A percentile compares a stretch with the other conserved stretches of the same genome.
Evolutionary conservation across 2,329 filamentous ascomycete genomes (phyloP).

Genomic region (Scedosporium apiospermum): DNA sequence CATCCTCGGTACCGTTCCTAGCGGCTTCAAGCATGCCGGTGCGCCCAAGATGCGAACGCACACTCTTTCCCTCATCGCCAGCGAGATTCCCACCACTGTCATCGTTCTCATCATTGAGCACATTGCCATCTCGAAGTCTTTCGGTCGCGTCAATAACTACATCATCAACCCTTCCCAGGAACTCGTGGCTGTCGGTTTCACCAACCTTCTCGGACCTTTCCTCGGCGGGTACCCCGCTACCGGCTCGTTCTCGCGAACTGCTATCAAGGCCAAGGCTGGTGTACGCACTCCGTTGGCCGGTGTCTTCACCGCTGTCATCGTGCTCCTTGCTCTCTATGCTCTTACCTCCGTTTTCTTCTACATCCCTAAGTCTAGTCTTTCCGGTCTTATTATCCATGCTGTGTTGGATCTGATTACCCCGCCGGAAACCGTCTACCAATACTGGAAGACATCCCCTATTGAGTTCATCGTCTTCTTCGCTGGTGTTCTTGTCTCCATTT

Average conservation of each 20-base stretch:
- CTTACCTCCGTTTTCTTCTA: constrained; percentile 87
- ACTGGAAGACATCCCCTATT: constrained; percentile 86
- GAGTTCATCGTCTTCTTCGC: constrained; percentile 90
- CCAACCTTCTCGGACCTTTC: constrained; percentile 84
- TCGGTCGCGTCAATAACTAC: constrained; percentile 93
- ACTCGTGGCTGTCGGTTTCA: constrained; percentile 85
- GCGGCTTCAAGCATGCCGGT: constrained; percentile 70
- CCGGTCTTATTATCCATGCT: constrained; percentile 91
- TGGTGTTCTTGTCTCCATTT: constrained; percentile 83
- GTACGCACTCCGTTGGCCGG: constrained; percentile 86
- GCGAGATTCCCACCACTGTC: constrained; percentile 71
- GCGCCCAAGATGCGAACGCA: constrained; percentile 58
- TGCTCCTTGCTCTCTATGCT: constrained; percentile 83
- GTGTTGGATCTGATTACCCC: constrained; percentile 87
- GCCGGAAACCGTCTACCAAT: constrained; percentile 85
- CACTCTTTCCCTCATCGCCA: constrained; percentile 59
- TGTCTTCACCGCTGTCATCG: constrained; percentile 75
- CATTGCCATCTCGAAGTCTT: constrained; percentile 94
- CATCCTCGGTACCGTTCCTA: constrained; percentile 51
- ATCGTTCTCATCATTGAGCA: constrained; percentile 97
- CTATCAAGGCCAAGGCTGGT: constrained; percentile 94
- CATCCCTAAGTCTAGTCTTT: constrained; percentile 71
- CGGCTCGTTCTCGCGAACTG: constrained; percentile 90
- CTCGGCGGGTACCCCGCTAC: constrained; percentile 79
- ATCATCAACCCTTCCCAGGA: constrained; percentile 93